These are phyloP conservation scores for Triticum urartu DNA, from an alignment of 176 grass and related monocot genomes.

Conservation along the genomic window DNA sequence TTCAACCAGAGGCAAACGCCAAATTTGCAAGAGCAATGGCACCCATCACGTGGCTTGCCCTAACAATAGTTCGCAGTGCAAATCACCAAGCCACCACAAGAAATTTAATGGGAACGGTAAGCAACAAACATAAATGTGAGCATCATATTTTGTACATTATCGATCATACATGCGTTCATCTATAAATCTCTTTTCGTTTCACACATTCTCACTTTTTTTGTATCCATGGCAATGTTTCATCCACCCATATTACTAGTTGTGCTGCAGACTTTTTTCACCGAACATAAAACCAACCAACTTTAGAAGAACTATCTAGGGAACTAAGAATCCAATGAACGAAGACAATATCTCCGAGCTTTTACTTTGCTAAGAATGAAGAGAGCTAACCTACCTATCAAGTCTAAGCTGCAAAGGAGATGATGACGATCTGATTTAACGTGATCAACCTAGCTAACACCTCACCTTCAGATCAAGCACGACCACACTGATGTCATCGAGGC, in stretches of 20 bases:
- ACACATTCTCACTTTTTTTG: no score
- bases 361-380: neutral
- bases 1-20: no score
- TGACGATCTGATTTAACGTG: no score
- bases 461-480: conserved; percentile 62
- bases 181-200: no score
- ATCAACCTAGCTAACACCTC: conserved; percentile 8
- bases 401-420: neutral
- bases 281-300: neutral
- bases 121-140: no score
- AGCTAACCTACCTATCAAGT: neutral
- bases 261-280: neutral
- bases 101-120: no score
- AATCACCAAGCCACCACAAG: no score
- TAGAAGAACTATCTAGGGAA: neutral
- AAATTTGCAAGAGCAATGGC: no score
- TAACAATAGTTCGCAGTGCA: no score
- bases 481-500: conserved; percentile 58
- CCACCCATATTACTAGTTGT: neutral
- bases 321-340: neutral
- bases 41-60: no score
- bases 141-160: no score
- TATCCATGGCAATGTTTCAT: conserved; percentile 27
- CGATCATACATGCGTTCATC: no score
- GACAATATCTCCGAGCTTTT: conserved; percentile 10